These are phyloP conservation scores for Ceratocystiopsis brevicomis DNA, from an alignment of 2,329 filamentous ascomycete species.

Conservation along the genomic window DNA sequence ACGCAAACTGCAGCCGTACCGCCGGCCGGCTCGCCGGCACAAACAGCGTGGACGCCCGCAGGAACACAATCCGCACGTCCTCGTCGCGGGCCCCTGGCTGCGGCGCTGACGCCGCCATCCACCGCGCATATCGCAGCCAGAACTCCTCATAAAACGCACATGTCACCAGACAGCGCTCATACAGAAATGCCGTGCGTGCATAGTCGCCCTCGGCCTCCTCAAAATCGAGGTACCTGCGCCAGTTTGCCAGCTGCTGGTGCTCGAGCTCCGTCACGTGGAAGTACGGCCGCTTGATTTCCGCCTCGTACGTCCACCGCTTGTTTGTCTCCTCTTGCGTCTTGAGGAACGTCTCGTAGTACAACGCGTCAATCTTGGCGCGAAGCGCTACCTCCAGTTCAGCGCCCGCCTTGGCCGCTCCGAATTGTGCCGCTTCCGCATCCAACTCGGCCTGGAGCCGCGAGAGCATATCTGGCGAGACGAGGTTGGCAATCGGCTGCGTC, in stretches of 20 bases:
- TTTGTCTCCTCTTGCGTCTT: slow-evolving; percentile 72
- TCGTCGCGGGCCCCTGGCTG: slow-evolving; percentile 59
- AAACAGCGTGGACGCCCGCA: slow-evolving; percentile 66
- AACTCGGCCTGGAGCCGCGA: slow-evolving; percentile 53
- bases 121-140: slow-evolving; percentile 91
- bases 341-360: slow-evolving; percentile 65
- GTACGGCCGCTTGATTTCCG: slow-evolving; percentile 86
- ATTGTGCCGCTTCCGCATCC: slow-evolving; percentile 39
- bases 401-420: slow-evolving; percentile 37
- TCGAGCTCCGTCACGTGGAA: slow-evolving; percentile 93
- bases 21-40: slow-evolving; percentile 72
- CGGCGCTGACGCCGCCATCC: slow-evolving; percentile 73
- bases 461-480: slow-evolving; percentile 51
- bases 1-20: slow-evolving; percentile 76
- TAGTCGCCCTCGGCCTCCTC: slow-evolving; percentile 75
- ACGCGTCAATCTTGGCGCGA: slow-evolving; percentile 57
- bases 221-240: slow-evolving; percentile 92
- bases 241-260: slow-evolving; percentile 66
- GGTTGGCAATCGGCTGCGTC: slow-evolving; percentile 49
- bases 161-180: slow-evolving; percentile 83
- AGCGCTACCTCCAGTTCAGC: slow-evolving; percentile 71
- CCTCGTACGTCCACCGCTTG: slow-evolving; percentile 88
- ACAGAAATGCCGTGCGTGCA: slow-evolving; percentile 58
- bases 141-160: slow-evolving; percentile 94
- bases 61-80: slow-evolving; percentile 80